Percentiles rank a stretch among this genome's conserved stretches.
These are phyloP conservation scores for Lasiosphaeria miniovina DNA, from an alignment of 495 filamentous ascomycete genomes.

Conservation along the genomic window DNA sequence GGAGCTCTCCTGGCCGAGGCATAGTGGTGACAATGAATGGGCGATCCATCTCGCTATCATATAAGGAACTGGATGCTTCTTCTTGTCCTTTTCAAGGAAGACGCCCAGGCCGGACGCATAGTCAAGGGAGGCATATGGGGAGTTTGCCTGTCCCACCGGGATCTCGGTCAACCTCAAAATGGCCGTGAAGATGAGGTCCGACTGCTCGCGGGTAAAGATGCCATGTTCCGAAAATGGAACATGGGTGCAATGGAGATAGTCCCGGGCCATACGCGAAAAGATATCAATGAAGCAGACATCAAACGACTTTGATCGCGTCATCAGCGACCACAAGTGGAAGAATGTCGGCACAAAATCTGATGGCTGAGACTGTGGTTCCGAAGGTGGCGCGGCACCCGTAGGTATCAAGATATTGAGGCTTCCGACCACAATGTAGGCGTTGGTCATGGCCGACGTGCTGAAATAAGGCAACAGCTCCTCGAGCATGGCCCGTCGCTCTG, in stretches of 20 bases:
- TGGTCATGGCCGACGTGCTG: conserved; percentile 84
- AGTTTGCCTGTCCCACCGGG: conserved; percentile 91
- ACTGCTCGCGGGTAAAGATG: conserved; percentile 89
- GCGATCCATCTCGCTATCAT: conserved; percentile 94
- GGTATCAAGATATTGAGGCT: conserved; percentile 84
- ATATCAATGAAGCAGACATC: conserved; percentile 87
- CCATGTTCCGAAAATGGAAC: conserved; percentile 84
- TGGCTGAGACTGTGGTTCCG: conserved; percentile 68
- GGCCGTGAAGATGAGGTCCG: conserved; percentile 87
- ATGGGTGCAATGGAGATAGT: conserved; percentile 69
- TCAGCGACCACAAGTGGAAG: conserved; percentile 94
- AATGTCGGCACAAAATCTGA: conserved; percentile 83
- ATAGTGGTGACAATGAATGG: conserved; percentile 85
- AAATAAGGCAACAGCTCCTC: conserved; percentile 95
- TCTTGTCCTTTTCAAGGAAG: conserved; percentile 83
- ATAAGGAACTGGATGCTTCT: conserved; percentile 88
- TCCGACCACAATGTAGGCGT: conserved; percentile 83
- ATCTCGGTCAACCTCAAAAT: conserved; percentile 89
- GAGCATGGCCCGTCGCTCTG: conserved; percentile 80
- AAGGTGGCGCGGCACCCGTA: conserved; percentile 71
- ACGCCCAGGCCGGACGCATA: conserved; percentile 75
- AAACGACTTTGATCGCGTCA: conserved; percentile 83
- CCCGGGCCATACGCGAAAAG: conserved; percentile 79
- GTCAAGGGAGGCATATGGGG: conserved; percentile 87
- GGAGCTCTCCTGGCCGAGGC: conserved; percentile 72